Base-by-base conservation (phyloP, 179 eudicot species). In the Patellifolia procumbens region DNA sequence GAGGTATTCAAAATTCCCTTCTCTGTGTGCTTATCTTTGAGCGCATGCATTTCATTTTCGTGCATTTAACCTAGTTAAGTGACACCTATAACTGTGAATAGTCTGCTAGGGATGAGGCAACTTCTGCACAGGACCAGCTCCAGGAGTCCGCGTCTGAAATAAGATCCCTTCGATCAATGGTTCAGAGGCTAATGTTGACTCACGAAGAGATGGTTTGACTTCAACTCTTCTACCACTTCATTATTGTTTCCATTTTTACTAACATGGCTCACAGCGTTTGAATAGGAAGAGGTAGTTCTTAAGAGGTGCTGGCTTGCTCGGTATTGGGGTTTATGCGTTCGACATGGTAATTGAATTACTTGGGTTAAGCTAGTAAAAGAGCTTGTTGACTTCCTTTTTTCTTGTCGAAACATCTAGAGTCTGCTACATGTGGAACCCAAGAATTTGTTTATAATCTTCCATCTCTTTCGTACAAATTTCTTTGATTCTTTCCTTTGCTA, bases 251-350 rank as follows among this genome's bases (percentile, higher is more conserved):
- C 29, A 67, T 69, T 31, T 70, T n/a, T 58, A 78, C 74, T 89
- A 79, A 85, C 77, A 72, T 76, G 78, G 76, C 79, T 85, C 79
- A 74, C 76, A 74, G 78, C 80, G 76, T 86, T 74, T 74, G 53
- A 76, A 73, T 78, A 92, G 99, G 99, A 93, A 86, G 99, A 95
- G 87, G 97, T 95, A 63, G 91, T 91, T 85, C 93, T 95, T 71
- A 95, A 95, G 92, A 91, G 94, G 80, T 95, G 99, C 70, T 95
- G 99, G 99, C 97, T 95, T 83, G 91, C 99, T 76, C 91, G 93
- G 34, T 90, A 88, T 81, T 95, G 99, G 99, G 86, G 87, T 76
- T 78, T 95, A 84, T 91, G 93, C 65, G 89, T 88, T 72, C 72
- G 55, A 73, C 83, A 86, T 85, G 98, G 98, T 94, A 94, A 82